Evolutionary conservation across 1,284 basidiomycete genomes (phyloP), one percentile per base, ranked within the genome.

Genomic region (Trichosporon coremiiforme): DNA sequence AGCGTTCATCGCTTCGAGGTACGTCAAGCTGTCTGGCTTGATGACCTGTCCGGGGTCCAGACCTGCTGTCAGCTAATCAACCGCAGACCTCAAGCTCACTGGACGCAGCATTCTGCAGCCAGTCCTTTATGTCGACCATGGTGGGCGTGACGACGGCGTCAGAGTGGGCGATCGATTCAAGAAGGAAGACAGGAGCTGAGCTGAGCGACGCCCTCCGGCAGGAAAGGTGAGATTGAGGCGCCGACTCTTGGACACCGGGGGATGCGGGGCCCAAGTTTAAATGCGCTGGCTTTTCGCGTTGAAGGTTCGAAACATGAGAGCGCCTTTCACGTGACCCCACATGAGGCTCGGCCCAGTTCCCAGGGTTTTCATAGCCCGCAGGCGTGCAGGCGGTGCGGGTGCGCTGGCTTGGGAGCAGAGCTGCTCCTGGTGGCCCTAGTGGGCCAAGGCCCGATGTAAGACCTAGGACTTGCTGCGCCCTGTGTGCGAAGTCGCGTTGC

Each of bases 1-100:
- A 17, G 92, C 92, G 73, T 91, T 91, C 94, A 96, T 95, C 13
- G 92, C 90, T 71, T 96, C 94, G 72, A 90, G 86, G 64, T 95
- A 84, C 15, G 88, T 87, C 74, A 93, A 90, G 38, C 87, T 87
- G 0, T 89, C 86, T 71, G 89, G 88, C 57, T 92, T 86, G n/a
- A 94, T 74, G 71, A 93, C 85, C 65, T 86, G 86, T 12, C 89
- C 89, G 1, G 86, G 84, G 41, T 86, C 85, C 86, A 94, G 88
- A 63, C 88, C 92, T 93, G 66, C 0, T 9, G 67, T 70, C 57
- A 66, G 66, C 29, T 53, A 8, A 29, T 1, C 7, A 4, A 5
- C n/a, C 0, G n/a, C n/a, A 17, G 33, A 35, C 33, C 1, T 12
- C 7, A 29, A n/a, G 45, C 47, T 31, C 17, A 33, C 17, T 64